Evolutionary conservation across 2,329 filamentous ascomycete species (phyloP), one percentile per base, ranked within the genome.

Genomic region (Juglanconis juglandina): DNA sequence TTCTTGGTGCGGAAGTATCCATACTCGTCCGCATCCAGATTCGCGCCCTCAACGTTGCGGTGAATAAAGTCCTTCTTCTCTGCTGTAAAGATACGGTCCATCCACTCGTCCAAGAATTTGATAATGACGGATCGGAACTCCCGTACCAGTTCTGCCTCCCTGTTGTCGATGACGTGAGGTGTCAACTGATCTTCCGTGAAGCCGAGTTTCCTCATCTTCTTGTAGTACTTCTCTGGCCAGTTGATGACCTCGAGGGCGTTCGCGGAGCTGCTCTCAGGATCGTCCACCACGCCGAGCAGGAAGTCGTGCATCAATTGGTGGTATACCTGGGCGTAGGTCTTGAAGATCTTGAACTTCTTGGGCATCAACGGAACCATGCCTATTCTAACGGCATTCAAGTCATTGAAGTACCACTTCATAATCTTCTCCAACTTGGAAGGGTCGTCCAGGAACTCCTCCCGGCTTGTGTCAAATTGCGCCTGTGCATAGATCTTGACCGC

Each of bases 341-440:
- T 88, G 77, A 93, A 90, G 52, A 99, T 96, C 71, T 89, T 93
- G 95, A 95, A 99, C 74, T 95, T 96, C 76, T 91, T 94, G 8
- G 96, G 95, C 86, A 97, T 93, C 56, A 99, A 81, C 34, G 86
- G 85, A 62, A 90, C 86, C 91, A 99, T 96, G 70, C 95, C 94
- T 64, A 96, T 83, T 74, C 94, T 92, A 70, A 97, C 94, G 3
- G 92, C 92, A 74, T 96, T 96, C 42, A 99, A 83, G 73, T 99
- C 94, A 77, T 98, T 97, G 79, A 98, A 99, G 76, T 87, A 99
- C 95, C 95, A 99, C 70, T 90, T 90, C 76, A 96, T 86, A 66
- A 85, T 87, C 79, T 96, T 96, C 65, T 96, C 91, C 51, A 99
- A 81, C 68, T 85, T 87, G 53, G 88, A 84, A 0, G 95, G 91